phyloP scores from a whole-genome alignment of 2,329 filamentous ascomycete species.

The Lojkania enalia region DNA sequence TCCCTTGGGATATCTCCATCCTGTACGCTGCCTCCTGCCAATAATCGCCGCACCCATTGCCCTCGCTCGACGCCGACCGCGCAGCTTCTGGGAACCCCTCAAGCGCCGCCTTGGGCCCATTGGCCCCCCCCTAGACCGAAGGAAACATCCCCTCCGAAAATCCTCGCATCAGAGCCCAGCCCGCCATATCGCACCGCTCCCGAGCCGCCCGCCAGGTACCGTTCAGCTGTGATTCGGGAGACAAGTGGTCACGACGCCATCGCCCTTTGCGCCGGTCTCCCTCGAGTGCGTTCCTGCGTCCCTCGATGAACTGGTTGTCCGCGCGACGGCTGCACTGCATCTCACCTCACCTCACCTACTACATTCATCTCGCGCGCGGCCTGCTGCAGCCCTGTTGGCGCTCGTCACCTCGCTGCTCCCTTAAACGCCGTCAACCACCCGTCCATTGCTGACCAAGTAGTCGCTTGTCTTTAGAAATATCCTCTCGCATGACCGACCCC shows the following conservation, averaged over 20 bases:
- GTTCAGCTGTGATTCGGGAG: conserved; percentile 26
- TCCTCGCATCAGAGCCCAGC: conserved; percentile 20
- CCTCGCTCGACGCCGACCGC: conserved; percentile 4
- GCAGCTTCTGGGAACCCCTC: conserved; percentile 27
- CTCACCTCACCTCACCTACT: conserved; percentile 10
- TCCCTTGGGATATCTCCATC: conserved; percentile 32
- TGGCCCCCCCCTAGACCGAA: conserved; percentile 23
- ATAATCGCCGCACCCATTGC: background rate
- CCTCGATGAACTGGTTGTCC: conserved; percentile 8
- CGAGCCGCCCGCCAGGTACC: conserved; percentile 30
- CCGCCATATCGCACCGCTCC: conserved; percentile 16
- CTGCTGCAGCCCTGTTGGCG: background rate
- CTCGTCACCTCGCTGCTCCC: conserved; percentile 5
- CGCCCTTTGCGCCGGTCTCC: conserved; percentile 29
- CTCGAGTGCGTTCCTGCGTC: conserved; percentile 7
- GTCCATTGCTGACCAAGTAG: conserved; percentile 26
- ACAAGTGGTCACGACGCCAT: conserved; percentile 13
- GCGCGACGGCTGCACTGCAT: conserved; percentile 4
- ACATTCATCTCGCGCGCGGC: conserved; percentile 11
- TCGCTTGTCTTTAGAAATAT: conserved; percentile 13
- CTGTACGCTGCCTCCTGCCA: conserved; percentile 10
- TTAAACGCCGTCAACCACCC: conserved; percentile 5
- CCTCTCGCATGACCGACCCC: conserved; percentile 40
- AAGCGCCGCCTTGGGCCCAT: conserved; percentile 32
- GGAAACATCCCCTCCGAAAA: conserved; percentile 27